These are phyloP conservation scores for Xerocomus spinulosus DNA, from an alignment of 768 basidiomycete genomes.

Conservation along the genomic window DNA sequence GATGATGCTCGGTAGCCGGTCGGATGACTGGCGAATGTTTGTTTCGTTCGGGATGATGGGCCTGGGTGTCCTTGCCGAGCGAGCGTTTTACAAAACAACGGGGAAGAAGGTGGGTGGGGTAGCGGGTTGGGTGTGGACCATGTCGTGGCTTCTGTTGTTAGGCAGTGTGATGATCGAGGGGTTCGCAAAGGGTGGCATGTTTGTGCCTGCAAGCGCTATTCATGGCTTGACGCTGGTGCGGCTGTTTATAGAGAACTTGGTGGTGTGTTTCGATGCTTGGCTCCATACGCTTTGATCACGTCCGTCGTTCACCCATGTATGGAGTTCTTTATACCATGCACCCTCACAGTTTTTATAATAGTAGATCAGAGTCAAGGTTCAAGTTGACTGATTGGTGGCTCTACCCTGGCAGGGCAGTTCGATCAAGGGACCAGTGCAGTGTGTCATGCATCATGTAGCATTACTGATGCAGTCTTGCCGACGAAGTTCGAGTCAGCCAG, in stretches of 20 bases:
- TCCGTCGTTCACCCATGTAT: too few species aligned
- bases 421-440: too few species aligned
- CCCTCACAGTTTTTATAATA: too few species aligned
- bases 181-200: constrained; percentile 9
- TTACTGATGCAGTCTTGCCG: too few species aligned
- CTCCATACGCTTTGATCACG: neutral
- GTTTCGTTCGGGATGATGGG: constrained; percentile 39
- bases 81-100: constrained; percentile 14
- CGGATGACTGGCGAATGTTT: constrained; percentile 26
- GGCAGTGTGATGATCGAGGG: constrained; percentile 21
- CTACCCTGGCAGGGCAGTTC: too few species aligned
- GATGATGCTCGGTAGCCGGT: constrained; percentile 46
- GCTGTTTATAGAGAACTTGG: constrained; percentile 6
- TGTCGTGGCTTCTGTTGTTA: constrained; percentile 17
- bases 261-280: constrained; percentile 8
- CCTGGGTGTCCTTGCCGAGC: constrained; percentile 47
- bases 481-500: too few species aligned
- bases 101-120: constrained; percentile 28
- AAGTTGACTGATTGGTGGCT: too few species aligned
- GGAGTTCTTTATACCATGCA: too few species aligned
- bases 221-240: too few species aligned
- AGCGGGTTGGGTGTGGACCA: constrained; percentile 16
- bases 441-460: too few species aligned
- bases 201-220: neutral
- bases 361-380: too few species aligned